A percentile compares a stretch with the other conserved stretches of the same genome.
Conservation (phyloP, 2,329 filamentous ascomycete species). For the Epichloe festucae region DNA sequence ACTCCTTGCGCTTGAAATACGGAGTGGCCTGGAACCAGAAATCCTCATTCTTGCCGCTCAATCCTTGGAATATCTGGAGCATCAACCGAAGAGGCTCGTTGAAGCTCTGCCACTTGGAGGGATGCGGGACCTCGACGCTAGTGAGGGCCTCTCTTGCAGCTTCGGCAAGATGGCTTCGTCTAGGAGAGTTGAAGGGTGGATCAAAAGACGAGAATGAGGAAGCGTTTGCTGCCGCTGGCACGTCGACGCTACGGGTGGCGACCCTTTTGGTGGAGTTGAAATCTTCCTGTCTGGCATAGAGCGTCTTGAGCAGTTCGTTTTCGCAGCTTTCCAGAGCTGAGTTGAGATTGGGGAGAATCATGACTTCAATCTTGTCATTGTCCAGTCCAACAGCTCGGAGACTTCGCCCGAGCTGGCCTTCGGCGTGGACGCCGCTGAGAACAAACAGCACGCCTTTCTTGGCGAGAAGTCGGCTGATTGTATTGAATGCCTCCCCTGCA, state of each 20-base stretch:
- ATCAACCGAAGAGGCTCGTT: slow-evolving; percentile 84
- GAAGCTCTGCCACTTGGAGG: slow-evolving; percentile 69
- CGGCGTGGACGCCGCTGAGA: slow-evolving; percentile 68
- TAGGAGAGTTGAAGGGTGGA: slow-evolving; percentile 59
- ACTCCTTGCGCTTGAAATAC: slow-evolving; percentile 63
- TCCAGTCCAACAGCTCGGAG: slow-evolving; percentile 75
- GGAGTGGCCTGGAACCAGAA: slow-evolving; percentile 78
- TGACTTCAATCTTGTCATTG: slow-evolving; percentile 58
- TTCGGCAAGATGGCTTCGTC: slow-evolving; percentile 61
- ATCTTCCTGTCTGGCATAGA: slow-evolving; percentile 59
- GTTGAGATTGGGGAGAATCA: slow-evolving; percentile 80
- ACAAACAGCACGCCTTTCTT: slow-evolving; percentile 69
- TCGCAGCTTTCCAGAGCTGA: slow-evolving; percentile 89
- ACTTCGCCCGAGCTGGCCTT: slow-evolving; percentile 62
- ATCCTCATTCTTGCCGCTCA: slow-evolving; percentile 78
- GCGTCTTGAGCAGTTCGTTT: slow-evolving; percentile 76
- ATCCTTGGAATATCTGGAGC: slow-evolving; percentile 85
- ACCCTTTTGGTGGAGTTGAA: slow-evolving; percentile 31
- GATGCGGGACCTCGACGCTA: slow-evolving; percentile 45
- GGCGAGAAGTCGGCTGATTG: slow-evolving; percentile 73
- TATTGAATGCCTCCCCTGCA: slow-evolving; percentile 91
- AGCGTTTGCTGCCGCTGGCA: slow-evolving; percentile 26
- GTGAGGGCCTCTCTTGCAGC: slow-evolving; percentile 66
- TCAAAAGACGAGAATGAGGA: slow-evolving; percentile 23
- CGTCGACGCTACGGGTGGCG: slow-evolving; percentile 32